Base-by-base conservation (phyloP, 2,329 filamentous ascomycete genomes). In the Purpureocillium lavendulum region DNA sequence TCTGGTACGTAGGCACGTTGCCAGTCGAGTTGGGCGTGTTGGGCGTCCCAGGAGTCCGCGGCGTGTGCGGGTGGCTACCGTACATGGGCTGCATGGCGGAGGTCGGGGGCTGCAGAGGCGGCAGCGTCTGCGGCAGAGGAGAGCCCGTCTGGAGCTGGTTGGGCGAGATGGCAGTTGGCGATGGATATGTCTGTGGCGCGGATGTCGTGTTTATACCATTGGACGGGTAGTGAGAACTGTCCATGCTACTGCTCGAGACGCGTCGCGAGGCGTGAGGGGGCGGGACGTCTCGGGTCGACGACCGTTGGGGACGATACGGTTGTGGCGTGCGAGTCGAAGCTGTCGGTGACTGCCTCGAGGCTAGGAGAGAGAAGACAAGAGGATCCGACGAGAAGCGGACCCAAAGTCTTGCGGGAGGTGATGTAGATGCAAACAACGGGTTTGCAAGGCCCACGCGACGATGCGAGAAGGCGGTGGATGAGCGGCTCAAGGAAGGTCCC, bases 41-140 rank as follows among this genome's bases (percentile, higher is more conserved):
- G 30, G 77, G 76, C 13, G 77, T 79, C n/a, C 73, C 71, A 35
- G 75, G 73, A 16, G 75, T 79, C 53, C 76, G 70, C 48, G 77
- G 77, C 34, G 75, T 79, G 52, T 80, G 75, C 50, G 72, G 71
- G 57, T 78, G 72, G 53, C 61, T 76, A 42, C 71, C 71, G 63
- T 80, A 80, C 42, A 64, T 50, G 39, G 59, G 58, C 48, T 65
- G 62, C 62, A 65, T 65, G 43, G 58, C 57, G 30, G 64, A 57
- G 39, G 60, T 58, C 46, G 67, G 68, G 47, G 67, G 60, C 49
- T 72, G 69, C 47, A 79, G 59, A 48, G 75, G 73, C 33, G 75
- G 74, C 47, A 78, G 64, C 35, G 73, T 77, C 55, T 74, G 66
- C 45, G 69, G 67, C 8, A 69, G 58, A 45, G 69, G 64, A 46